phyloP scores from a whole-genome alignment of 2,329 filamentous ascomycete genomes.

The Stromatinia cepivora region DNA sequence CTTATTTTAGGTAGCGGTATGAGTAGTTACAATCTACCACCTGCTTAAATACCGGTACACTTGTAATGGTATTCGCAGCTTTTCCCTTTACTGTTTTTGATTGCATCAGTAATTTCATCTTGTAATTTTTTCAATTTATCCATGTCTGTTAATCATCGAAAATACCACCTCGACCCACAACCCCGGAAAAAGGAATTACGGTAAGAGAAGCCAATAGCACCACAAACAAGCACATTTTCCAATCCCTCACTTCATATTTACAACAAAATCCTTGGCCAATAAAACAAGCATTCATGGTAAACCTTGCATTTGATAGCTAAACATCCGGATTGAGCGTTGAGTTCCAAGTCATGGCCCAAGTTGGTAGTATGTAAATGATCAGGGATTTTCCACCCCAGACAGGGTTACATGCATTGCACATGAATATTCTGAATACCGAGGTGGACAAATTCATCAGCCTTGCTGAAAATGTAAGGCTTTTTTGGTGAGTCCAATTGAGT shows the following conservation, averaged over 20 bases:
- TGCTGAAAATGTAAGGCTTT: not conserved
- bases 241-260: not conserved
- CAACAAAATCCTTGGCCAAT: conserved; percentile 2
- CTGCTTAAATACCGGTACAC: not conserved
- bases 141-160: not conserved
- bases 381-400: not conserved
- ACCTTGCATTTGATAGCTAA: not conserved
- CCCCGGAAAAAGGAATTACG: conserved; percentile 4
- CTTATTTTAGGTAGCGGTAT: not conserved
- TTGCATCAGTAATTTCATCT: not conserved
- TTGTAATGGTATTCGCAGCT: not conserved
- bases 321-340: not conserved
- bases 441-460: not conserved
- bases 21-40: too few relatives aligned
- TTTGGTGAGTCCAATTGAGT: not conserved
- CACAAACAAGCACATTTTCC: not conserved
- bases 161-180: not conserved
- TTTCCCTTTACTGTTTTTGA: not conserved
- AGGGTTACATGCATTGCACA: not conserved
- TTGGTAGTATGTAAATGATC: not conserved
- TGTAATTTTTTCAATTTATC: not conserved
- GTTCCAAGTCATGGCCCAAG: not conserved
- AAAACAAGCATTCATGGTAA: not conserved
- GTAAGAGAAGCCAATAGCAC: not conserved
- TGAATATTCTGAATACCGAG: conserved; percentile 8